A percentile compares a stretch with the other conserved stretches of the same genome.
phyloP scores from a whole-genome alignment of 805 yeast genomes.

The Nakazawaea ishiwadae region DNA sequence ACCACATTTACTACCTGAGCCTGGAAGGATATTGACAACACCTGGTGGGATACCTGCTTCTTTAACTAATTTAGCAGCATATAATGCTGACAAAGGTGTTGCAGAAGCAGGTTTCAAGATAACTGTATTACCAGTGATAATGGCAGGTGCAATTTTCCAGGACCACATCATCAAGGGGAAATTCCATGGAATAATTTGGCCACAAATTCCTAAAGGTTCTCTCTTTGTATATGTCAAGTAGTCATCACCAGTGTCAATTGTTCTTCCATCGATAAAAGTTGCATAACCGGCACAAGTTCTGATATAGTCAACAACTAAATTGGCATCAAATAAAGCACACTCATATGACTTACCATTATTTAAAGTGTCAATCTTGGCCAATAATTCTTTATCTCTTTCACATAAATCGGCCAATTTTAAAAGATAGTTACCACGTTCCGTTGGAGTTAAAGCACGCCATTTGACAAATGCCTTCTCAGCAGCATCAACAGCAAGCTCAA shows the following conservation, averaged over 20 bases:
- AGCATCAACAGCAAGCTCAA: slow-evolving; percentile 63
- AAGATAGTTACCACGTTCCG: slow-evolving; percentile 46
- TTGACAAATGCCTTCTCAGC: slow-evolving; percentile 55
- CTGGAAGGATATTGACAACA: slow-evolving; percentile 68
- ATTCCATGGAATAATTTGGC: slow-evolving; percentile 82
- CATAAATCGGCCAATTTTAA: slow-evolving; percentile 63
- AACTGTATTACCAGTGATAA: slow-evolving; percentile 70
- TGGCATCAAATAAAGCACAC: slow-evolving; percentile 63
- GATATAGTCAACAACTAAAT: slow-evolving; percentile 54
- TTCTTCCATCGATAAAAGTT: slow-evolving; percentile 61
- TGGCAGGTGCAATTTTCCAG: slow-evolving; percentile 77
- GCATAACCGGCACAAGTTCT: slow-evolving; percentile 72
- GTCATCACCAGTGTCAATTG: slow-evolving; percentile 55
- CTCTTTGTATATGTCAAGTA: slow-evolving; percentile 63
- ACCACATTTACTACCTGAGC: slow-evolving; percentile 71
- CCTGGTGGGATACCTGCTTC: slow-evolving; percentile 74
- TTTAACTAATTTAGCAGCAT: slow-evolving; percentile 52
- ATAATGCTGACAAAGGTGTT: slow-evolving; percentile 70
- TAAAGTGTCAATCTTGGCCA: slow-evolving; percentile 64
- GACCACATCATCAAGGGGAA: slow-evolving; percentile 76
- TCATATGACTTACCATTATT: slow-evolving; percentile 74
- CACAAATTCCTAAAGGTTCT: slow-evolving; percentile 79
- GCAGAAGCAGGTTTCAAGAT: slow-evolving; percentile 73
- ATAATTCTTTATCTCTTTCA: slow-evolving; percentile 56
- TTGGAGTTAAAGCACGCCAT: slow-evolving; percentile 62